A percentile compares a stretch with the other conserved stretches of the same genome.
These are phyloP conservation scores for Globisporangium nodosum DNA, from an alignment of 352 stramenopile species.

Conservation along the genomic window DNA sequence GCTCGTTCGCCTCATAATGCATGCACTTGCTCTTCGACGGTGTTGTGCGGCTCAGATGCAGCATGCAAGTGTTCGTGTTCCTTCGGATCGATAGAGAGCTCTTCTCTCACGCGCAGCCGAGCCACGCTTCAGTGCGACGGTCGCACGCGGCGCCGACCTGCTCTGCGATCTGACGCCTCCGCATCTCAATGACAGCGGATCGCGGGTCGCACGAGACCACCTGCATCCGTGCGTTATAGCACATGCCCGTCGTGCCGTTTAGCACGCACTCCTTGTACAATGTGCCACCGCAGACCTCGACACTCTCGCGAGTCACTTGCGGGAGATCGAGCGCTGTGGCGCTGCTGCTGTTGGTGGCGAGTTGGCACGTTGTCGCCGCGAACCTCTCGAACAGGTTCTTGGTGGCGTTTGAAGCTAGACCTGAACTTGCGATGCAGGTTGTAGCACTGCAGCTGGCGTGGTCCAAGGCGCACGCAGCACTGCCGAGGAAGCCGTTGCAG, in stretches of 20 bases:
- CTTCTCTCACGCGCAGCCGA: conserved; percentile 14
- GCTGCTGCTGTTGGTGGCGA: conserved; percentile 5
- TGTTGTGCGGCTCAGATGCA: no score
- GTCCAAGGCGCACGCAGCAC: conserved; percentile 17
- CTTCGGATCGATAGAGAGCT: no score
- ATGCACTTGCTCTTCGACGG: no score
- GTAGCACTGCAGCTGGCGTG: conserved; percentile 16
- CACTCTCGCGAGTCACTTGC: conserved; percentile 10
- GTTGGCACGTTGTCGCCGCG: conserved; percentile 15
- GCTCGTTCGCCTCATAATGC: no score
- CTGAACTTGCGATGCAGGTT: neutral
- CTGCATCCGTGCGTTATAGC: conserved; percentile 29
- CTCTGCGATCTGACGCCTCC: conserved; percentile 2
- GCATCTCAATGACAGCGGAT: conserved; percentile 7
- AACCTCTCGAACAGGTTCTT: conserved; percentile 16
- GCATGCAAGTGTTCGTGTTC: no score
- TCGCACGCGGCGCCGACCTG: conserved; percentile 21
- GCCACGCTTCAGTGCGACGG: conserved; percentile 22
- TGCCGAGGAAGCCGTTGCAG: conserved; percentile 29
- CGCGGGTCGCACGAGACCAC: conserved; percentile 20
- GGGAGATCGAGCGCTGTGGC: conserved; percentile 7
- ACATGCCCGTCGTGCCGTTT: conserved; percentile 19
- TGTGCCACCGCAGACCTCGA: conserved; percentile 31
- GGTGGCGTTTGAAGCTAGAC: conserved; percentile 12
- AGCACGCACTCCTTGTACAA: conserved; percentile 30